Base-by-base conservation (phyloP, 306 rosid genomes). In the Trichosanthes cucumerina region DNA sequence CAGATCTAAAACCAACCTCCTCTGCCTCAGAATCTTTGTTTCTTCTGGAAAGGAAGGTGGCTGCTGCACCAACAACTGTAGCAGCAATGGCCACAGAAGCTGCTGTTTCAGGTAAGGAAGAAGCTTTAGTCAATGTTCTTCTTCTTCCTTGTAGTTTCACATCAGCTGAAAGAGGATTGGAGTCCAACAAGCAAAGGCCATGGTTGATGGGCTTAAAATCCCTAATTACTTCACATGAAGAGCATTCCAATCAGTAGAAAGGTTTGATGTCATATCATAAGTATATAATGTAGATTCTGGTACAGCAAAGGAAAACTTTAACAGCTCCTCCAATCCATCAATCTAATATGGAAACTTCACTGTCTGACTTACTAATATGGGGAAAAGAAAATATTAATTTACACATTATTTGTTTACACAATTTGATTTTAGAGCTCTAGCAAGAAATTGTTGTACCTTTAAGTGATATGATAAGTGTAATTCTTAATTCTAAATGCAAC, bases 31-130 rank as follows among this genome's bases (percentile, higher is more conserved):
- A 53, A 75, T 84, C 57, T 78, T 91, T 91, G 85, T 81, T 84
- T 89, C 96, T 90, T 82, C 82, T 80, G 53, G 84, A 88, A 73
- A 95, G 87, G 85, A 92, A 58, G 63, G 93, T 84, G 77, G 96
- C 93, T 49, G 98, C 98, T 59, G 93, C 91, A 31, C 97, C 97
- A 41, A 92, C 91, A 3, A 92, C 75, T 79, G 93, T 89, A 50
- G 93, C 94, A 44, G 92, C 93, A 21, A 92, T 86, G 9, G 90
- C 98, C 80, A 91, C 84, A 18, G 97, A 91, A 79, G 96, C 97
- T 0, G 91, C 98, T 44, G 98, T 89, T 84, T 92, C 97, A 2
- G 92, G 97, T 72, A 95, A 81, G 46, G 97, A 89, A 71, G 77
- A 82, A 24, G 89, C 76, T 70, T 78, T 79, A 3, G 80, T 60